These are phyloP conservation scores for Pulveroboletus ravenelii DNA, from an alignment of 768 basidiomycete genomes.

Conservation along the genomic window DNA sequence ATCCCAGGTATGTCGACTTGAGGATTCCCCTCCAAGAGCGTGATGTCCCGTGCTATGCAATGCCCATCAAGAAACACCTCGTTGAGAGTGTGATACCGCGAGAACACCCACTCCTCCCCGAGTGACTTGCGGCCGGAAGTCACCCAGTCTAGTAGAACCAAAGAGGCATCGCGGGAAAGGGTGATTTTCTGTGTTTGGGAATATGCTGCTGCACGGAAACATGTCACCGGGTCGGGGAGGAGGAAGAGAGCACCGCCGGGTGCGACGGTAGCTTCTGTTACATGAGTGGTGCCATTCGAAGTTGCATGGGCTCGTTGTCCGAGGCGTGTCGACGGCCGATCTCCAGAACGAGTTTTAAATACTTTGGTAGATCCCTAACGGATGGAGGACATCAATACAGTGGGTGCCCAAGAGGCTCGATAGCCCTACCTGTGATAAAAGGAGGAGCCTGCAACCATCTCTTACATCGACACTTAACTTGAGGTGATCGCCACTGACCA, in stretches of 20 bases:
- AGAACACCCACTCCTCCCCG: constrained; percentile 89
- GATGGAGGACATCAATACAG: constrained; percentile 1
- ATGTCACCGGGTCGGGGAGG: constrained; percentile 90
- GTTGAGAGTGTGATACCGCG: constrained; percentile 79
- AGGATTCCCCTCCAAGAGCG: constrained; percentile 58
- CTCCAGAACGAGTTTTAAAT: constrained; percentile 74
- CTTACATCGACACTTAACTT: constrained; percentile 58
- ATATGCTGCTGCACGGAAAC: constrained; percentile 81
- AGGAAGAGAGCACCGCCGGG: constrained; percentile 61
- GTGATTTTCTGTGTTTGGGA: constrained; percentile 78
- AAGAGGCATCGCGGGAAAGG: constrained; percentile 54
- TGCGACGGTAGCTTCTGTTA: constrained; percentile 53
- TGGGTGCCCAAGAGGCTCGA: neutral
- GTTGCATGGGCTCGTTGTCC: constrained; percentile 6
- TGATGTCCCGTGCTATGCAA: constrained; percentile 70
- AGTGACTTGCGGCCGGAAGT: constrained; percentile 80
- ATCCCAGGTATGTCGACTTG: constrained; percentile 6
- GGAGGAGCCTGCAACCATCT: constrained; percentile 51
- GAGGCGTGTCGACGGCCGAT: constrained; percentile 45
- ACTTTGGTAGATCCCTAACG: constrained; percentile 88
- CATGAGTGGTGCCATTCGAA: constrained; percentile 50
- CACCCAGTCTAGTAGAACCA: constrained; percentile 84
- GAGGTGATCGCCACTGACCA: constrained; percentile 82
- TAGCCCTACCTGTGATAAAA: constrained; percentile 76
- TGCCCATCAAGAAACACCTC: constrained; percentile 67